phyloP scores from a whole-genome alignment of 1,139 yeast species.

The Geotrichum fermentans region DNA sequence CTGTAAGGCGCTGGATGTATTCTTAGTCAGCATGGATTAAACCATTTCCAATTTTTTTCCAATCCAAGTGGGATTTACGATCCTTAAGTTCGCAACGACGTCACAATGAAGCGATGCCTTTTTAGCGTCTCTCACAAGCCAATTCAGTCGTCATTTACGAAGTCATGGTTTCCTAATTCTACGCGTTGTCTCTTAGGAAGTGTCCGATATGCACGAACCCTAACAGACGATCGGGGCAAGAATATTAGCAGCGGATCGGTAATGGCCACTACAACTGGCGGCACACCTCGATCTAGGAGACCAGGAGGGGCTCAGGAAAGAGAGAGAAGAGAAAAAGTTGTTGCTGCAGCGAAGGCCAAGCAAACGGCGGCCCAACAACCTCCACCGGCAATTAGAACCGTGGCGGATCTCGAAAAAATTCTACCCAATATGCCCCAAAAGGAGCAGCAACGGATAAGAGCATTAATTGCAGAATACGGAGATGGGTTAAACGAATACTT shows the following conservation, averaged over 20 bases:
- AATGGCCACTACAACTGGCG: neutral
- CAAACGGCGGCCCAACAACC: neutral
- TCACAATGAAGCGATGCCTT: constrained; percentile 8
- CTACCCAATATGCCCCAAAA: constrained; percentile 17
- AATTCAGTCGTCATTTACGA: neutral
- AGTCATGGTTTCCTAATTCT: neutral
- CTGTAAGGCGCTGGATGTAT: too few species aligned
- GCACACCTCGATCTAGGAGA: neutral
- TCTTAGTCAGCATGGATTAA: too few species aligned
- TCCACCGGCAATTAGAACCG: constrained; percentile 6
- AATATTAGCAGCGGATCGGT: too few species aligned
- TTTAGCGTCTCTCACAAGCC: neutral
- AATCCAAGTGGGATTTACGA: too few species aligned
- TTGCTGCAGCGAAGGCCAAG: neutral
- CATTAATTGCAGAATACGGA: constrained; percentile 16
- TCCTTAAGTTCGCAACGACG: too few species aligned
- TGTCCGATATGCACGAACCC: constrained; percentile 6
- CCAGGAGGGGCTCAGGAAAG: neutral
- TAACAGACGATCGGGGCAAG: constrained; percentile 10
- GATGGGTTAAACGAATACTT: constrained; percentile 13
- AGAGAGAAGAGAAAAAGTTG: neutral
- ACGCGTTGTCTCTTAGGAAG: neutral
- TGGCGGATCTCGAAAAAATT: constrained; percentile 13
- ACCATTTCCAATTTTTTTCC: too few species aligned
- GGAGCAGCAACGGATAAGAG: constrained; percentile 11